These are phyloP conservation scores for Wallemia ichthyophaga DNA, from an alignment of 1,284 basidiomycete species.

Conservation along the genomic window DNA sequence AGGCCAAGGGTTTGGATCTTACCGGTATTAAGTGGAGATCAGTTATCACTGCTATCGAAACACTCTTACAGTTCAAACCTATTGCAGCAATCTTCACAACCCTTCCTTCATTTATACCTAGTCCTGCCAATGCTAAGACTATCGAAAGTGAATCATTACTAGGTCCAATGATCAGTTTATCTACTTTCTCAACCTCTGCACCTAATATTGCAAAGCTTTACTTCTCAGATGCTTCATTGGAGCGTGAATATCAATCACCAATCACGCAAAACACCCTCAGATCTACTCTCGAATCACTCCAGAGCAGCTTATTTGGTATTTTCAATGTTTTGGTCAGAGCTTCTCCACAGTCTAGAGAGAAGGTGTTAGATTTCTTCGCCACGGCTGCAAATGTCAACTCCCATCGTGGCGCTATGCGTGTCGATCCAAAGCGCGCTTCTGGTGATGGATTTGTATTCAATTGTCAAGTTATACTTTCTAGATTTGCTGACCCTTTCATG, in stretches of 20 bases:
- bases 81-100: constrained; percentile 25
- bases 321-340: constrained; percentile 67
- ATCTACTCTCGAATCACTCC: constrained; percentile 7
- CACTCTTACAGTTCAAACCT: constrained; percentile 46
- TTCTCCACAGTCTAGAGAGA: constrained; percentile 46
- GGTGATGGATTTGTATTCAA: constrained; percentile 86
- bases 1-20: constrained; percentile 7
- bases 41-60: constrained; percentile 48
- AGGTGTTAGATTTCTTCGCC: constrained; percentile 56
- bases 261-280: not conserved
- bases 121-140: constrained; percentile 26
- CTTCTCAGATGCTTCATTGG: not conserved
- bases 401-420: constrained; percentile 70
- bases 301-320: constrained; percentile 57
- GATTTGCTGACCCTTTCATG: constrained; percentile 89
- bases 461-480: constrained; percentile 45
- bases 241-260: not conserved
- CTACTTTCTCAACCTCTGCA: constrained; percentile 3
- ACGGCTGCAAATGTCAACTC: constrained; percentile 42
- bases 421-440: constrained; percentile 55
- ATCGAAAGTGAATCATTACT: constrained; percentile 34
- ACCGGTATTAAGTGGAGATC: constrained; percentile 38
- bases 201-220: not conserved
- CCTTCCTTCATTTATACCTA: not conserved
- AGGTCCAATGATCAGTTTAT: constrained; percentile 23